These are phyloP conservation scores for Infundibulicybe gibba DNA, from an alignment of 768 basidiomycete species.

Conservation along the genomic window DNA sequence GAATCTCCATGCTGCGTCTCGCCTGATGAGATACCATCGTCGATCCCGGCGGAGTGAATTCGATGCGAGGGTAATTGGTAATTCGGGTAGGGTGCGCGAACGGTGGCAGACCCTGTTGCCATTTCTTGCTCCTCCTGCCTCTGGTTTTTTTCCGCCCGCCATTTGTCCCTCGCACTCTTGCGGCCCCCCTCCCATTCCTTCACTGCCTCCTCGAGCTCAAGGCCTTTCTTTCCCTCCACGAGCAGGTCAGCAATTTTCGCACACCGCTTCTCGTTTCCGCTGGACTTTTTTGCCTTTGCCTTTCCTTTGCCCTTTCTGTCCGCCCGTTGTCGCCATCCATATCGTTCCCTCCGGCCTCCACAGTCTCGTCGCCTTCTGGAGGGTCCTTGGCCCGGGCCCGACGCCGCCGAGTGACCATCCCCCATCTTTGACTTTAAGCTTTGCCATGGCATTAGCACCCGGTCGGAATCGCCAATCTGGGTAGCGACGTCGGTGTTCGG, in stretches of 20 bases:
- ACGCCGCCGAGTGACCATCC: conserved; percentile 13
- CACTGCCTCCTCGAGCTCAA: conserved; percentile 51
- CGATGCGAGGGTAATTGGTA: background rate
- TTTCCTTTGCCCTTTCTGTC: conserved; percentile 1
- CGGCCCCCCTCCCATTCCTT: conserved; percentile 33
- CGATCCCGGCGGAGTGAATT: background rate
- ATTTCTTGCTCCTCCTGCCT: conserved; percentile 8
- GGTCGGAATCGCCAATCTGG: conserved; percentile 84
- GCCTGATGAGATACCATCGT: background rate
- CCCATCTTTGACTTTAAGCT: conserved; percentile 33
- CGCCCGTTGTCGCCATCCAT: conserved; percentile 28
- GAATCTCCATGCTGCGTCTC: background rate
- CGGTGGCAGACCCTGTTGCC: conserved; percentile 4
- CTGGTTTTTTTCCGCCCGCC: background rate
- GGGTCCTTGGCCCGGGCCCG: conserved; percentile 16
- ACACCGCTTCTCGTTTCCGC: conserved; percentile 33
- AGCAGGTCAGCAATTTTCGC: conserved; percentile 64
- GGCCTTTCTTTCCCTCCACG: conserved; percentile 61
- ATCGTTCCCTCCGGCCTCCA: conserved; percentile 14
- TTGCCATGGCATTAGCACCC: conserved; percentile 40
- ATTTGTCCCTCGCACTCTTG: background rate
- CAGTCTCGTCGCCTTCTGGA: conserved; percentile 10
- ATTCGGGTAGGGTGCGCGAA: background rate
- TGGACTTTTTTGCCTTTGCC: conserved; percentile 34
- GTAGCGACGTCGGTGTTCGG: conserved; percentile 69